A percentile compares a stretch with the other conserved stretches of the same genome.
phyloP scores from a whole-genome alignment of 2,329 filamentous ascomycete species.

The Cladophialophora chaetospira region DNA sequence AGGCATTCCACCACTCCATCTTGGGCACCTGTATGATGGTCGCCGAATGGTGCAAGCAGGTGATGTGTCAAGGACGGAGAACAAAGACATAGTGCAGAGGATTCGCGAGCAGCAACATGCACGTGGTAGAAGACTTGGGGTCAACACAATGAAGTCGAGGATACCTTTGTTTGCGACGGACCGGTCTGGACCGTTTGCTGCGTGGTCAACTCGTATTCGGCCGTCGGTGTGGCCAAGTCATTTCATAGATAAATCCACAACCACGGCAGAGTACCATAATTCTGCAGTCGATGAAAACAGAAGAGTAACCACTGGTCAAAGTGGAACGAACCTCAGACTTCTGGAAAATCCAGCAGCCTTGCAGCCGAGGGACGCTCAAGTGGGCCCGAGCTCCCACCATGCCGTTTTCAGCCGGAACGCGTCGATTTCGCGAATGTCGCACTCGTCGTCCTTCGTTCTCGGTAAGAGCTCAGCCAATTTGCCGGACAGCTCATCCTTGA shows the following conservation, averaged over 20 bases:
- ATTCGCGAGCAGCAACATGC: constrained; percentile 9
- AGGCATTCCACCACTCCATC: background rate
- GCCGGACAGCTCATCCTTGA: constrained; percentile 11
- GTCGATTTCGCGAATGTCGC: background rate
- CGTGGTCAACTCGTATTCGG: no score
- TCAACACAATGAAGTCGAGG: constrained; percentile 5
- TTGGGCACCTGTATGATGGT: background rate
- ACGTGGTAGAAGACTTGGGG: constrained; percentile 15
- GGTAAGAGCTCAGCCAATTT: constrained; percentile 7
- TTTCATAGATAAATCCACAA: background rate
- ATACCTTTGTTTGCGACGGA: constrained; percentile 12
- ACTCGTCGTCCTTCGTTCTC: no score
- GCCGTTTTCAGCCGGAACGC: background rate
- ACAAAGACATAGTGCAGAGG: constrained; percentile 8
- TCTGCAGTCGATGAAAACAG: constrained; percentile 2
- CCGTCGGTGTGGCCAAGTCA: no score
- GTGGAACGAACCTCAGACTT: no score
- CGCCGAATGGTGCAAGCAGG: constrained; percentile 5
- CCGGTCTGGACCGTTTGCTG: constrained; percentile 7
- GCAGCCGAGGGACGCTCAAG: background rate
- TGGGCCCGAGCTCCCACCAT: background rate
- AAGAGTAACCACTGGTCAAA: no score
- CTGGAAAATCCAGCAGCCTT: background rate
- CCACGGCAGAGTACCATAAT: background rate
- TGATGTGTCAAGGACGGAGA: constrained; percentile 7